Base-by-base conservation (phyloP, 306 rosid genomes). In the Amphicarpaea edgeworthii region DNA sequence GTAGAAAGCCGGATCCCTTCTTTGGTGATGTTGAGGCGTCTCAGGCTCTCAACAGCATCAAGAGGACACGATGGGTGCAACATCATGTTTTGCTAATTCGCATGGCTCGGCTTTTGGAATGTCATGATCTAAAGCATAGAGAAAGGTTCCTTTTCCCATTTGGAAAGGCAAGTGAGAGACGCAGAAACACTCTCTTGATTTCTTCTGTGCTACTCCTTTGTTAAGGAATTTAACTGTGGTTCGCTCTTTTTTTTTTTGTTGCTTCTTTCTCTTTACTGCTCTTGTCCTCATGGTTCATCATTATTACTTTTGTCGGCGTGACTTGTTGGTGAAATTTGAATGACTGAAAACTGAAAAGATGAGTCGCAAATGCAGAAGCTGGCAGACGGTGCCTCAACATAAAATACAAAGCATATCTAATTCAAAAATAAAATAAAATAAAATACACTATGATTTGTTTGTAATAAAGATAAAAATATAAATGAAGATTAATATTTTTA, bases 1-100 rank as follows among this genome's bases (percentile, higher is more conserved):
- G 85, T 73, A 9, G 88, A 89, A 19, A 88, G 80, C 68, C 85
- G 83, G 1, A 88, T 88, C 5, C 92, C 92, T 17, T 88, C 88
- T 37, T 85, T 82, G 42, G 82, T 74, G 24, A 85, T 84, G 77
- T 66, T 81, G 1, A 85, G 81, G 6, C 72, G 70, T 38, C 88
- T 76, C 6, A 78, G 76, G 1, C 82, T 79, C 7, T 87, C 90
- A 3, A 87, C 59, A 0, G 88, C 88, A 19, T 87, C 85, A 20
- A 84, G 88, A 84, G 0, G 86, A 76, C 0, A 76, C 81, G 0
- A 84, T 79, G 0, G 88, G 88, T 9, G 86, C 72, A 49, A 78
- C 73, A 26, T 23, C 11, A 30, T 57, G 30, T 26, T 26, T 23
- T 3, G 34, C 16, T 6, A n/a, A n/a, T n/a, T 24, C 17, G 4